Base-by-base conservation (phyloP, 495 filamentous ascomycete genomes). In the Trichoderma reesei region DNA sequence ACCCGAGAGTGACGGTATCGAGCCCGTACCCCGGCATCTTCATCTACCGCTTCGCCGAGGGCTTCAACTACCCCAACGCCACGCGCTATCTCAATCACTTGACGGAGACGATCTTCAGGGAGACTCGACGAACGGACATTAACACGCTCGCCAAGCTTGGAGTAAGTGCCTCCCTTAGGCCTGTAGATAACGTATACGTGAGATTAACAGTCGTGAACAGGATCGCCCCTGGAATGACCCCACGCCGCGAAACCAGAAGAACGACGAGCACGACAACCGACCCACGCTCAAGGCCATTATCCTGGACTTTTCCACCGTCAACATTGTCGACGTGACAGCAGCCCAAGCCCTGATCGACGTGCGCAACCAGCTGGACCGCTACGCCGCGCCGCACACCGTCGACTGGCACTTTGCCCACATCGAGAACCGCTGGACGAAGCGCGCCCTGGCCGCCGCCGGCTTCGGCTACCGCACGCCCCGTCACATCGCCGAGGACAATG, bases 181-280 rank as follows among this genome's bases (percentile, higher is more conserved):
- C 26, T 26, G 26, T 26, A 1, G 26, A 26, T 26, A 26, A 26
- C 26, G 26, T 26, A 26, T 26, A 26, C 26, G 1, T 26, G 26
- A 26, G 26, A 26, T 26, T 26, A 26, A 26, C 26, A 26, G 51
- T 5, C 60, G 9, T 51, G 9, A 8, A 61, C 67, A 71, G 70
- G 78, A 79, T 37, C 74, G 72, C n/a, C 81, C 76, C 0, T 98
- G 93, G 93, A 97, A 97, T 70, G 86, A 96, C 72, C 88, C 93
- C 2, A 92, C 89, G 44, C 90, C 91, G 20, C 80, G 84, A n/a
- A 81, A 79, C 63, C 64, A 73, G 85, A 67, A 46, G 4, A 16
- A 38, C 13, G 59, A 69, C 14, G 54, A 41, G 6, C 72, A 73
- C 14, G 73, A 77, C 41, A 72, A 69, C 37, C 69, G 71, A 0